Evolutionary conservation across 148 eudicot species (phyloP), one percentile per base, ranked within the genome.

Genomic region (Vaccinium myrtillus): DNA sequence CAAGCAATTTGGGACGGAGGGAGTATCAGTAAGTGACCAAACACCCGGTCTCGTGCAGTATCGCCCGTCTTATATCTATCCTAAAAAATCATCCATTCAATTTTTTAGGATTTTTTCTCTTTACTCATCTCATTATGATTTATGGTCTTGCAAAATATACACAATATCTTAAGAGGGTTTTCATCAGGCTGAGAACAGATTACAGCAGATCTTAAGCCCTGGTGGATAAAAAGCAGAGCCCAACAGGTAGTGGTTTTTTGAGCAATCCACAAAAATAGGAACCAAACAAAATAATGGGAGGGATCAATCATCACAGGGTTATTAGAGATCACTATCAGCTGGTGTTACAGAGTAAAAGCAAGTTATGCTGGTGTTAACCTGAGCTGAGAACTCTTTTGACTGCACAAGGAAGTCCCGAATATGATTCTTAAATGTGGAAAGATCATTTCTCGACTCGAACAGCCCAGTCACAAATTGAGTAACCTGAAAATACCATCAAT

Each of bases 331-430:
- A 15, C 23, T 27, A 50, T 10, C 14, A 53, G 49, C 32, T 21
- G 6, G 69, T 10, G 56, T 55, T 39, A 15, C 6, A 23, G 51
- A 63, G 19, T 56, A 11, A 15, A 65, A 75, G 56, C 36, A 81
- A 82, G 13, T 49, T 25, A n/a, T 15, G 58, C 39, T 16, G 8
- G 58, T 81, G 51, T 63, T 83, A 83, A 97, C 99, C 99, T 97
- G 99, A 70, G 96, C 98, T 53, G 98, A 95, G 81, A 97, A 97
- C 86, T 93, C 99, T 87, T 97, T 97, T 13, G 99, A 97, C 84
- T 97, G 99, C 81, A 97, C 94, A 80, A 97, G 94, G 87, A 97
- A 97, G 84, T 97, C 99, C 80, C 98, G 86, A 81, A 97, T 95
- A 90, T 95, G 98, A 90, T 94, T 89, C 87, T 97, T 97, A 89